Evolutionary conservation across 2,329 filamentous ascomycete species (phyloP), one percentile per base, ranked within the genome.

Genomic region (Grosmannia clavigera): DNA sequence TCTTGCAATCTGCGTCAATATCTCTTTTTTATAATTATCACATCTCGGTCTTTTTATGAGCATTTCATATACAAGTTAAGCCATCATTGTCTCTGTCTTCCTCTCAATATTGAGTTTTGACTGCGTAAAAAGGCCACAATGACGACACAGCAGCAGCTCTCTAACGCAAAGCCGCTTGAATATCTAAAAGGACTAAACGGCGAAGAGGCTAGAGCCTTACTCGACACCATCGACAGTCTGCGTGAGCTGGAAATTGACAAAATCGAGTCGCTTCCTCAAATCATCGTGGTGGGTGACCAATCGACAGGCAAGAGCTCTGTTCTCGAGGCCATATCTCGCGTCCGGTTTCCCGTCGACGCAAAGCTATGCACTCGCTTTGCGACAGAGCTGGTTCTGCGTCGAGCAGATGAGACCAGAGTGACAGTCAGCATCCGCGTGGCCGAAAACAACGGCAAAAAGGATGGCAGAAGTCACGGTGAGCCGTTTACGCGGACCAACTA

Each of bases 241-340:
- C 68, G 73, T 10, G 68, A 70, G 3, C 67, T 72, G 38, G 71
- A 72, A 0, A 64, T 75, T 40, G 70, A 70, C 5, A 69, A 70
- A 61, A 68, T 79, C 22, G 71, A 72, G 16, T 22, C 22, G 22
- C 68, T 78, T 0, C 76, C 76, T 0, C 70, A 78, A 62, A 76
- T 78, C 60, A 77, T 85, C 35, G 81, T 85, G 16, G 81, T 78
- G 57, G 83, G 83, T 2, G 79, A 85, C 61, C 82, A 85, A 64
- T 83, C 79, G 0, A 78, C 79, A 1, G 84, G 83, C 3, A 87
- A 87, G 67, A 84, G 80, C 60, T 85, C 82, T 0, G 81, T 86
- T 0, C 76, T 87, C 0, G 82, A 87, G 65, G 83, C 82, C 1
- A 81, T 87, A 48, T 84, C 83, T 0, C 77, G 81, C 3, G 75